These are phyloP conservation scores for Suhomyces choctaworum DNA, from an alignment of 1,139 yeast species.

Conservation along the genomic window DNA sequence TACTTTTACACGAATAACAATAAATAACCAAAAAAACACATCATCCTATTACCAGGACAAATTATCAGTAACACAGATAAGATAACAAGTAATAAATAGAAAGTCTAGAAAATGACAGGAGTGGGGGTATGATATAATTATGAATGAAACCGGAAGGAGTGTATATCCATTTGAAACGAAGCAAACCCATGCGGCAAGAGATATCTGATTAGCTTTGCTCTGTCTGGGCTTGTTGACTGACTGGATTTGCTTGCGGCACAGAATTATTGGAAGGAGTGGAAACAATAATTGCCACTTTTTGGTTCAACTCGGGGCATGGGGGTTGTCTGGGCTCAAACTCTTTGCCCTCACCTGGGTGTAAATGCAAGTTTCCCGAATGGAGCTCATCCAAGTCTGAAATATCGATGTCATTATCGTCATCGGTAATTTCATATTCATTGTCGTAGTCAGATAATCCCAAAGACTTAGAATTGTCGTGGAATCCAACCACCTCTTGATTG, in stretches of 20 bases:
- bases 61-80: constrained; percentile 7
- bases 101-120: constrained; percentile 2
- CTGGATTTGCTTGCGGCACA: constrained; percentile 7
- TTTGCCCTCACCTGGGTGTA: constrained; percentile 4
- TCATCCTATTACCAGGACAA: not conserved
- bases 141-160: not conserved
- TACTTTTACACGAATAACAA: constrained; percentile 9
- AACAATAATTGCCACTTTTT: constrained; percentile 25
- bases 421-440: constrained; percentile 33
- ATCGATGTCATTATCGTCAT: constrained; percentile 26
- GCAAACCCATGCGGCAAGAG: no score
- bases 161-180: no score
- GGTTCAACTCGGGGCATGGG: constrained; percentile 1
- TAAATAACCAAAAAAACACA: constrained; percentile 2
- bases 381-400: constrained; percentile 22
- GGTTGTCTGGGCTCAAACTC: constrained; percentile 2
- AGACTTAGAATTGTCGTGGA: constrained; percentile 15
- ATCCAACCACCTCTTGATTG: constrained; percentile 52
- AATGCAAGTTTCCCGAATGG: constrained; percentile 11
- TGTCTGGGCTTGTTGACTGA: not conserved
- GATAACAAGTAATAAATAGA: constrained; percentile 1
- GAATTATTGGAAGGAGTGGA: constrained; percentile 25
- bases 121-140: constrained; percentile 3
- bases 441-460: constrained; percentile 29
- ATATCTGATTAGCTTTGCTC: constrained; percentile 5